These are phyloP conservation scores for Colletotrichum australisinense DNA, from an alignment of 2,329 filamentous ascomycete genomes.

Conservation along the genomic window DNA sequence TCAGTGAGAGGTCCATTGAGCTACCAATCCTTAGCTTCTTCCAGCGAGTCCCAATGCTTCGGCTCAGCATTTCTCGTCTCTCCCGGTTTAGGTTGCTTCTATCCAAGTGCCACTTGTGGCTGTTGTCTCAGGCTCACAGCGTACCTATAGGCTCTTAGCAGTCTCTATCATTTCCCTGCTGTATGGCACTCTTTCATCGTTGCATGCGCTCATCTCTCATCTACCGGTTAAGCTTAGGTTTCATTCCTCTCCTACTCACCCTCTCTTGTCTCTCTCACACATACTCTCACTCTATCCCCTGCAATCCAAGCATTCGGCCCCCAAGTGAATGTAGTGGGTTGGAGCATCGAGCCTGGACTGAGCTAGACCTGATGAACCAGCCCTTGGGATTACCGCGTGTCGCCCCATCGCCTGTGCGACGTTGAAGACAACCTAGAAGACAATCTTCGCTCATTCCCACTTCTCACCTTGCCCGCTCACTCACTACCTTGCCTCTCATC, in stretches of 20 bases:
- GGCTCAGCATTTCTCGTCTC: neutral
- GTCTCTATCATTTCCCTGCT: neutral
- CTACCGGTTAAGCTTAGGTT: neutral
- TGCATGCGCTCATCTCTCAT: slow-evolving; percentile 15
- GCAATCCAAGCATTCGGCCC: slow-evolving; percentile 6
- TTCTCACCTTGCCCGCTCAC: slow-evolving; percentile 5
- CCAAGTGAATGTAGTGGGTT: slow-evolving; percentile 20
- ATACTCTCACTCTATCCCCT: neutral
- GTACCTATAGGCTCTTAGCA: neutral
- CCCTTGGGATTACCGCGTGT: slow-evolving; percentile 19
- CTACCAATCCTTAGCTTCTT: slow-evolving; percentile 1
- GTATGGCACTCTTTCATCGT: slow-evolving; percentile 7
- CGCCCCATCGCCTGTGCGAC: slow-evolving; percentile 37
- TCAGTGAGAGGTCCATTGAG: neutral
- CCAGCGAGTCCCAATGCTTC: slow-evolving; percentile 1
- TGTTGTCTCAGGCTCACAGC: neutral
- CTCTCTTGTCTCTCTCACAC: neutral
- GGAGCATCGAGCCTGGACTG: slow-evolving; percentile 20
- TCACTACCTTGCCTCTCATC: neutral
- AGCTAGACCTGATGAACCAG: slow-evolving; percentile 10
- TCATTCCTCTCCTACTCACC: neutral
- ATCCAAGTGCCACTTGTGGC: neutral
- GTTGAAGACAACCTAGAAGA: slow-evolving; percentile 23
- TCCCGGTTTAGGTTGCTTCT: neutral
- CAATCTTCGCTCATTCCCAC: slow-evolving; percentile 18